Conservation (phyloP, 139 green algal genomes). For the Chlorella sp. region DNA sequence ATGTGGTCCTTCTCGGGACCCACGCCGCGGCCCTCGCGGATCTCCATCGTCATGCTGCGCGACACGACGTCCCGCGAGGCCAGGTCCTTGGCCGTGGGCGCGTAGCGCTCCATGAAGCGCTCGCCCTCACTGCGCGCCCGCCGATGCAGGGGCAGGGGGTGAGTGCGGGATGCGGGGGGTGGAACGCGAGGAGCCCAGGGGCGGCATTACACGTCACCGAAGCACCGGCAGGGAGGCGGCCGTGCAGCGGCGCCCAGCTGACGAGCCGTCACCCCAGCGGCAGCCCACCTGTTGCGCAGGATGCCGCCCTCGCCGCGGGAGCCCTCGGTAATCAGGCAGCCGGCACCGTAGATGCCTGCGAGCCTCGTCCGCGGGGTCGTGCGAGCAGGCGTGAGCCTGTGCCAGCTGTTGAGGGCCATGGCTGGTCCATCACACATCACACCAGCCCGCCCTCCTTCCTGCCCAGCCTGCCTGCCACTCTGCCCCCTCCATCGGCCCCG, state of each 20-base stretch:
- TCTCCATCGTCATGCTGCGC: constrained; percentile 95
- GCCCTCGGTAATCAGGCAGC: constrained; percentile 99
- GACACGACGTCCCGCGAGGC: constrained; percentile 97
- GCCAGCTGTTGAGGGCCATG: background rate
- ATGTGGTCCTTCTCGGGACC: constrained; percentile 93
- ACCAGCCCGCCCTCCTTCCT: background rate
- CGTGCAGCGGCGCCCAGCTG: no score
- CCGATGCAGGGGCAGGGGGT: no score
- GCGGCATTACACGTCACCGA: no score
- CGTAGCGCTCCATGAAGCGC: constrained; percentile 99
- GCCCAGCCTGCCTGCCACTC: background rate
- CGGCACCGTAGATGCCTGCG: constrained; percentile 96
- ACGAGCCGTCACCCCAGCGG: no score
- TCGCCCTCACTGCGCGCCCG: constrained; percentile 96
- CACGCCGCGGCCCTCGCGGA: constrained; percentile 79
- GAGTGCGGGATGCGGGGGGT: no score
- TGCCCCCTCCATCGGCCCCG: background rate
- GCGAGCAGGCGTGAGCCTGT: no score
- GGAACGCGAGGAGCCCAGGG: no score
- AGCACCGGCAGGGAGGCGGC: no score
- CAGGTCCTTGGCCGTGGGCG: constrained; percentile 97
- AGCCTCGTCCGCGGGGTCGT: no score
- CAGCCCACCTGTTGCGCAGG: constrained; percentile 96
- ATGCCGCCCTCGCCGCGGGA: constrained; percentile 95
- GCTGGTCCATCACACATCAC: no score